These are phyloP conservation scores for Leccinum longicurvipes DNA, from an alignment of 768 basidiomycete genomes.

Conservation along the genomic window DNA sequence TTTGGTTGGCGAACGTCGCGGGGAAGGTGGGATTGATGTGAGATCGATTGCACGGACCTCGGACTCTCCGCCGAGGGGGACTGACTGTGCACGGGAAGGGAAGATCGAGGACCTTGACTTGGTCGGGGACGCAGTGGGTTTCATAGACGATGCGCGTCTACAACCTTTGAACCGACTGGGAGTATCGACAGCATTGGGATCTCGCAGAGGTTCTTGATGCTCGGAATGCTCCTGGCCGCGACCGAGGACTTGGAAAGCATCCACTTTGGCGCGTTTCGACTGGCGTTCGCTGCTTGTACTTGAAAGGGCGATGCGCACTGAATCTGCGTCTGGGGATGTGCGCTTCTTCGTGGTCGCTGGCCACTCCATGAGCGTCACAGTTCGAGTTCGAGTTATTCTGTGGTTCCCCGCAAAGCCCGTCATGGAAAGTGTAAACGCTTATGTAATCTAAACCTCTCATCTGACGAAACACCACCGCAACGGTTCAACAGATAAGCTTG, in stretches of 20 bases:
- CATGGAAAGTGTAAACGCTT: background rate
- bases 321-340: constrained; percentile 26
- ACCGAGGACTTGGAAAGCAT: constrained; percentile 12
- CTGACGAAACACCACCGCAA: constrained; percentile 51
- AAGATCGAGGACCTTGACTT: constrained; percentile 12
- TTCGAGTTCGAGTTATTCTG: background rate
- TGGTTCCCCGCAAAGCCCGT: background rate
- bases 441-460: no score
- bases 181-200: constrained; percentile 7
- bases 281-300: constrained; percentile 15
- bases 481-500: constrained; percentile 59
- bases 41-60: constrained; percentile 19
- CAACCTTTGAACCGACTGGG: constrained; percentile 1
- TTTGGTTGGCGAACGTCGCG: constrained; percentile 25
- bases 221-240: constrained; percentile 13
- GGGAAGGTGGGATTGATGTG: constrained; percentile 24
- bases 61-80: constrained; percentile 20
- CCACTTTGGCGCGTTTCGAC: constrained; percentile 28
- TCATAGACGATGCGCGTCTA: constrained; percentile 24
- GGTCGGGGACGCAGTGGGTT: constrained; percentile 15
- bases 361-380: background rate
- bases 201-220: constrained; percentile 20
- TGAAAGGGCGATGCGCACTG: constrained; percentile 2
- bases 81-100: constrained; percentile 27
- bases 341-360: constrained; percentile 27